These are phyloP conservation scores for Polyporus arcularius DNA, from an alignment of 768 basidiomycete genomes.

Conservation along the genomic window DNA sequence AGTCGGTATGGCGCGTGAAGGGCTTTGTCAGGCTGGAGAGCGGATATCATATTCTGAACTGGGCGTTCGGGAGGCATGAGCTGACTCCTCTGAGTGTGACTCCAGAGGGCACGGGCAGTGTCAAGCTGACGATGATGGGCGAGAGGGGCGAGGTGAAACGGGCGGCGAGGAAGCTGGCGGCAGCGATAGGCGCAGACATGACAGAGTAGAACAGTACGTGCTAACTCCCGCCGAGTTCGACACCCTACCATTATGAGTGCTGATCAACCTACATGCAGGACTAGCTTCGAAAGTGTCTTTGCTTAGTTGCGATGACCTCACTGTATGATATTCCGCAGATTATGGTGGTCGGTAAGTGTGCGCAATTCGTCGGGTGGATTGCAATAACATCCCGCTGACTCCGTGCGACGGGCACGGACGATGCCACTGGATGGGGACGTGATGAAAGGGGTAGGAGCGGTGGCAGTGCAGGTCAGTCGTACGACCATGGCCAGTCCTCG, in stretches of 20 bases:
- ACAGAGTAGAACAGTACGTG: conserved; percentile 26
- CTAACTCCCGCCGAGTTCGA: background rate
- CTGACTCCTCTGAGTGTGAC: conserved; percentile 44
- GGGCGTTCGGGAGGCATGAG: conserved; percentile 91
- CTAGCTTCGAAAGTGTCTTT: background rate
- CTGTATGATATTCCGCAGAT: too few species aligned
- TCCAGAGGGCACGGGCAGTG: conserved; percentile 32
- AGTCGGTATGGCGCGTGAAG: conserved; percentile 80
- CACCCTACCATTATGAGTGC: background rate
- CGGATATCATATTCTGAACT: conserved; percentile 70
- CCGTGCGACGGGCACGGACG: too few species aligned
- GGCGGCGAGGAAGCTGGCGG: conserved; percentile 56
- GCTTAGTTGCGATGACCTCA: too few species aligned
- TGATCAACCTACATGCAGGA: background rate
- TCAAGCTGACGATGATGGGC: conserved; percentile 89
- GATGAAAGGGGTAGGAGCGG: too few species aligned
- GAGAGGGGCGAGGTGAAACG: conserved; percentile 77
- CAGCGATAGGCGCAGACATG: conserved; percentile 37
- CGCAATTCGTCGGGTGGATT: too few species aligned
- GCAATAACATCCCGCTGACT: too few species aligned
- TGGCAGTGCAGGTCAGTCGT: too few species aligned
- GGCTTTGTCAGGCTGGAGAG: conserved; percentile 68
- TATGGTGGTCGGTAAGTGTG: too few species aligned
- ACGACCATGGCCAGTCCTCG: too few species aligned
- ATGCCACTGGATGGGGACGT: too few species aligned